Conservation (phyloP, 441 rosid genomes). For the Raphanus hybrid region DNA sequence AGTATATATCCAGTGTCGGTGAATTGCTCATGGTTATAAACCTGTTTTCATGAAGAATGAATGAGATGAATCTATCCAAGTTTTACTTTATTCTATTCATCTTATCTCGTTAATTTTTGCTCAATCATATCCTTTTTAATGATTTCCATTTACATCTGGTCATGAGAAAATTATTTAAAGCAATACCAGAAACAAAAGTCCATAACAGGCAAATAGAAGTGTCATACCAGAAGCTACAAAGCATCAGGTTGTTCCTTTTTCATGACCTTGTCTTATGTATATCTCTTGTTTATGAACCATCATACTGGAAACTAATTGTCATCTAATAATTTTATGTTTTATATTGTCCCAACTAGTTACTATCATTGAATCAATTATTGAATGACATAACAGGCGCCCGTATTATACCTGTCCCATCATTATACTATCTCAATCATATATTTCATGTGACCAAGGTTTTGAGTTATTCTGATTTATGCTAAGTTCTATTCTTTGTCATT, state of each 20-base stretch:
- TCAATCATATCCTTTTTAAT: background rate
- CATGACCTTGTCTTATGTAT: too few relatives aligned
- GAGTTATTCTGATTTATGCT: background rate
- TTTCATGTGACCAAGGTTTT: background rate
- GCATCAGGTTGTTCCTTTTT: too few relatives aligned
- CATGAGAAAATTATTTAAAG: conserved; percentile 5
- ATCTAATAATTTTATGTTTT: background rate
- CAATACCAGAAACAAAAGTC: conserved; percentile 13
- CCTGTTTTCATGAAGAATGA: background rate
- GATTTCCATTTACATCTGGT: background rate
- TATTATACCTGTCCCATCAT: conserved; percentile 2
- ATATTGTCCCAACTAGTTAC: background rate
- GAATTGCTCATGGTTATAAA: background rate
- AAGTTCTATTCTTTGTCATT: background rate
- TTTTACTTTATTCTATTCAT: background rate
- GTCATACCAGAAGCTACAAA: too few relatives aligned
- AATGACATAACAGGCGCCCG: background rate
- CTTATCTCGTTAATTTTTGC: background rate
- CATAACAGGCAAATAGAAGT: conserved; percentile 6
- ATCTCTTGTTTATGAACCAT: background rate
- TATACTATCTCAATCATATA: background rate
- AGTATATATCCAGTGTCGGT: background rate
- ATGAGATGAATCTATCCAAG: background rate
- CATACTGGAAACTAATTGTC: background rate
- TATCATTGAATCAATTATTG: conserved; percentile 15